Percentiles rank a stretch among this genome's conserved stretches.
Conservation (phyloP, 2,329 filamentous ascomycete genomes). For the Karstenula rhodostoma region DNA sequence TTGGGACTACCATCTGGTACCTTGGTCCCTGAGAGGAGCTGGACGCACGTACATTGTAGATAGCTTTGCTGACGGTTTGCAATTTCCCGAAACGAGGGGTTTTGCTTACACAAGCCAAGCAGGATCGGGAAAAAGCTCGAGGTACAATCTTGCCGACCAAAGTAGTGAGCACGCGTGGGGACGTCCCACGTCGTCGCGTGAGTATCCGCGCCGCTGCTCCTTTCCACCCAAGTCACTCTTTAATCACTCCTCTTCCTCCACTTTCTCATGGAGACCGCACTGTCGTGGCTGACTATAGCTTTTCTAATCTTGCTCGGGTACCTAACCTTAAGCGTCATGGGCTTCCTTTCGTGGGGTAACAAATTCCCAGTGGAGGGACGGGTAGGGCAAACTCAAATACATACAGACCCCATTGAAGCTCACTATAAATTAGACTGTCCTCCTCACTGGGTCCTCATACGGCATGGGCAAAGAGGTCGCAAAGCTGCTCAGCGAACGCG, state of each 20-base stretch:
- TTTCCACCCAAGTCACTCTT: background rate
- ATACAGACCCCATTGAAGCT: background rate
- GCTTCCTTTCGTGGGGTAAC: slow-evolving; percentile 72
- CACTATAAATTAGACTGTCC: slow-evolving; percentile 69
- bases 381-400: slow-evolving; percentile 59
- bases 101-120: background rate
- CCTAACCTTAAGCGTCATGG: slow-evolving; percentile 65
- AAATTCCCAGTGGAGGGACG: slow-evolving; percentile 85
- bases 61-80: background rate
- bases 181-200: background rate
- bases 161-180: background rate
- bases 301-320: slow-evolving; percentile 48
- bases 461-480: slow-evolving; percentile 86
- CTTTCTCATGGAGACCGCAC: slow-evolving; percentile 4
- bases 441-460: slow-evolving; percentile 91
- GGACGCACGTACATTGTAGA: background rate
- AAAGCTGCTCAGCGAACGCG: slow-evolving; percentile 77
- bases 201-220: background rate
- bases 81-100: background rate
- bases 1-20: background rate
- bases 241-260: slow-evolving; percentile 2
- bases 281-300: slow-evolving; percentile 43
- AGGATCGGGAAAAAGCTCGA: background rate
- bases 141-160: background rate
- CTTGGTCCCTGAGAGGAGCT: background rate